phyloP scores from a whole-genome alignment of 306 rosid species.

The Mucuna pruriens region DNA sequence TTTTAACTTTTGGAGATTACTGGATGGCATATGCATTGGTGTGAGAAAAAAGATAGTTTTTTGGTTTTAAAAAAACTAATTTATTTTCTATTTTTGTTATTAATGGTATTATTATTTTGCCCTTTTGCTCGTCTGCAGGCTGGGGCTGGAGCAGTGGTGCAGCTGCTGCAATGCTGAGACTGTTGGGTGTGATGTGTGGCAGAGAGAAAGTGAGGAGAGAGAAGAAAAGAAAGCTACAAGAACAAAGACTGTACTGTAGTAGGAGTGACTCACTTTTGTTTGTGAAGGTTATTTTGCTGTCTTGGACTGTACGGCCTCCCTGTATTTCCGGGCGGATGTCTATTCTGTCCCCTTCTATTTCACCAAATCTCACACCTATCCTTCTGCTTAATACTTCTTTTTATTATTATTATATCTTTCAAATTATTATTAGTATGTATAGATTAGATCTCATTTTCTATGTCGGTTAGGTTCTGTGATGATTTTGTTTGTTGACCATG shows the following conservation, averaged over 20 bases:
- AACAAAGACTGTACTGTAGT: slow-evolving; percentile 36
- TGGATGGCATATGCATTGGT: no score
- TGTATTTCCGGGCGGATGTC: slow-evolving; percentile 91
- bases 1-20: no score
- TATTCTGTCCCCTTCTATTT: slow-evolving; percentile 81
- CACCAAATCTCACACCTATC: slow-evolving; percentile 67
- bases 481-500: slow-evolving; percentile 21
- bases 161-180: slow-evolving; percentile 67
- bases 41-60: no score
- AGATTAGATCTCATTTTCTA: neutral
- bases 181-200: slow-evolving; percentile 86
- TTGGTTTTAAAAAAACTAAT: no score
- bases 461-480: neutral
- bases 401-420: no score
- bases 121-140: slow-evolving; percentile 49
- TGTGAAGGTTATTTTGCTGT: slow-evolving; percentile 31
- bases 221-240: neutral
- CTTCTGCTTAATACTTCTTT: no score
- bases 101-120: slow-evolving; percentile 11
- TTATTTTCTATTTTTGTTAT: no score
- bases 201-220: slow-evolving; percentile 50
- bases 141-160: slow-evolving; percentile 59
- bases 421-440: no score
- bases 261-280: slow-evolving; percentile 31
- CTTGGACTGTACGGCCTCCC: slow-evolving; percentile 61